Percentiles rank a stretch among this genome's conserved stretches.
phyloP scores from a whole-genome alignment of 768 basidiomycete species.

The Harrya chromipes region DNA sequence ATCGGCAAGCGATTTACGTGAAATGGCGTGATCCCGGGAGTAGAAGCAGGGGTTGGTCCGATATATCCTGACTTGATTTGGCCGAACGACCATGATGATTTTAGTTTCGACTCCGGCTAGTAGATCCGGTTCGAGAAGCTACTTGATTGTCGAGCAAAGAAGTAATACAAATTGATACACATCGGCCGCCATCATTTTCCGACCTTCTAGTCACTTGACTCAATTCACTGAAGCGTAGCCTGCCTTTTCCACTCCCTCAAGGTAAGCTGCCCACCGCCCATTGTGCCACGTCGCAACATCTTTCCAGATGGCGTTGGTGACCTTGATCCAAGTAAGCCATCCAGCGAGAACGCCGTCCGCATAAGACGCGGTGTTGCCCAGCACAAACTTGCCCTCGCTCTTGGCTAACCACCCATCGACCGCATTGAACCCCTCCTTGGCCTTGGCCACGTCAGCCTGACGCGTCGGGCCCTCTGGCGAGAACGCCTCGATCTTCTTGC shows the following conservation, averaged over 20 bases:
- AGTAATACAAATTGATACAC: constrained; percentile 1
- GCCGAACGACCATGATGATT: no score
- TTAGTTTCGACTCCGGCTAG: no score
- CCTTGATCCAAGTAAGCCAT: constrained; percentile 35
- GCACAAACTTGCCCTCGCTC: constrained; percentile 31
- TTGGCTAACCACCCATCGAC: constrained; percentile 32
- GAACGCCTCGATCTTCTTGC: constrained; percentile 36
- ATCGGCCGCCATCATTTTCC: not conserved
- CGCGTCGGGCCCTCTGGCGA: constrained; percentile 28
- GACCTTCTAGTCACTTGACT: not conserved
- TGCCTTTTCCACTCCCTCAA: constrained; percentile 27
- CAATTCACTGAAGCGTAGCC: constrained; percentile 28
- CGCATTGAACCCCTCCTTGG: constrained; percentile 21
- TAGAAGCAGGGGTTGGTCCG: no score
- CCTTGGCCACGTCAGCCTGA: constrained; percentile 26
- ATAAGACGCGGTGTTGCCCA: constrained; percentile 34
- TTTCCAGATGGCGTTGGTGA: constrained; percentile 32
- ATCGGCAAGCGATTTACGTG: not conserved
- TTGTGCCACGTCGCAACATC: constrained; percentile 35
- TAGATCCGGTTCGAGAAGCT: no score
- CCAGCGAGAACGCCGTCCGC: constrained; percentile 36
- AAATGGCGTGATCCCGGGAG: no score
- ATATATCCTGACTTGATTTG: no score
- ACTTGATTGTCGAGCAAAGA: not conserved
- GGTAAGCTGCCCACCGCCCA: constrained; percentile 38